Conservation (phyloP, 345 rosid genomes). For the Barbarea vulgaris region DNA sequence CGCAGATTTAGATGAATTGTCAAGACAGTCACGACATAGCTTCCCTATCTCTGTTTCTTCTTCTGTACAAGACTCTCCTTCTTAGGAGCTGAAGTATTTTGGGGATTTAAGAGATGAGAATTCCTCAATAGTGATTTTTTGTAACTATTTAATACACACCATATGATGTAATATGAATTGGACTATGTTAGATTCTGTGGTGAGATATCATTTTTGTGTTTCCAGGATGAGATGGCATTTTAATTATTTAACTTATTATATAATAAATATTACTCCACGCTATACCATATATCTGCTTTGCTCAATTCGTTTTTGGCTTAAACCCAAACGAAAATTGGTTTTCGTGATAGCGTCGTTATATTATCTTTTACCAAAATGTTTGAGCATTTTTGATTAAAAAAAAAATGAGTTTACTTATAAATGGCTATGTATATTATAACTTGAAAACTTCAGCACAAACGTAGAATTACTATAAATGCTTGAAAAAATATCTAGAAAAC, state of each 20-base stretch:
- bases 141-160: constrained; percentile 31
- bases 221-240: constrained; percentile 13
- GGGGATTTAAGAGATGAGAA: constrained; percentile 28
- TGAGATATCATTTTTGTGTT: constrained; percentile 18
- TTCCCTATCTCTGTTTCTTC: constrained; percentile 18
- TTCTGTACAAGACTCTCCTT: constrained; percentile 19
- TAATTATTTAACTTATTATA: neutral
- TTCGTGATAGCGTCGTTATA: neutral
- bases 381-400: neutral
- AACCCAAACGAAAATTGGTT: neutral
- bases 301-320: neutral
- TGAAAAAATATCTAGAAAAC: neutral
- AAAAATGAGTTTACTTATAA: neutral
- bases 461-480: neutral
- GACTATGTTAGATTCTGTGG: constrained; percentile 22
- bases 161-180: constrained; percentile 20
- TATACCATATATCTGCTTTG: neutral
- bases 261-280: neutral
- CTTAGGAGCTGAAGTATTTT: constrained; percentile 2
- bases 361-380: neutral
- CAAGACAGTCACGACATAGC: constrained; percentile 18
- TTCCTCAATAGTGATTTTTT: constrained; percentile 32
- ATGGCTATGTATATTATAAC: neutral
- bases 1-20: constrained; percentile 67
- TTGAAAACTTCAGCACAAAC: neutral